Base-by-base conservation (phyloP, 2,329 filamentous ascomycete genomes). In the Plenodomus biglobosus region DNA sequence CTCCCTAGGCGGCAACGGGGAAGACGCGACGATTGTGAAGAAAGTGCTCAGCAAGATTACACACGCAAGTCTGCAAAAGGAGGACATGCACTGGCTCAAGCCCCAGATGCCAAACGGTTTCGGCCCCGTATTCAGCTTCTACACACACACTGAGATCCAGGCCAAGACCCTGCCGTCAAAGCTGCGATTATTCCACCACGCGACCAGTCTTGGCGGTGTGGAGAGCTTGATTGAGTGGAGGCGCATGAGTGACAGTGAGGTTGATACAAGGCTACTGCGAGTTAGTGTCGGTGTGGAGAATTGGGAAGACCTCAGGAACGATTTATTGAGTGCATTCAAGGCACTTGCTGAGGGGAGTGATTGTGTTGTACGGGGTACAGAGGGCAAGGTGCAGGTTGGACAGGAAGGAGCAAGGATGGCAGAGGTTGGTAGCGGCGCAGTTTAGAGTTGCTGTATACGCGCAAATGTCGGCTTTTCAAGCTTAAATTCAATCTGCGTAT, bases 151-250 rank as follows among this genome's bases (percentile, higher is more conserved):
- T 2, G 77, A 81, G 52, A 74, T 77, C 1, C 66, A 81, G 42
- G 92, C 94, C 3, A 82, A 79, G 56, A 72, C 76, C 22, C 73
- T 99, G 55, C 94, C 94, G 3, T 88, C 86, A 64, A 88, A 88
- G 71, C 74, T 97, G 68, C 69, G 78, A 2, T 80, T 96, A 38
- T 97, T 97, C 76, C 90, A 96, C 62, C 94, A 99, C 73, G 94
- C 94, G 5, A 99, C 94, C 2, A 95, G 89, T 70, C 74, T 97
- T 21, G 94, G 94, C 2, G 92, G 94, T 3, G 90, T 97, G 8
- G 94, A 97, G 80, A 94, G 90, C 65, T 74, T 97, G 76, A 92
- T 99, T 61, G 94, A 99, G 80, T 99, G 94, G 94, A 80, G 94
- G 50, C 83, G 87, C 40, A 94, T 99, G 90, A 86, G 85, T 50